Evolutionary conservation across 768 basidiomycete genomes (phyloP).

Genomic region (Termitomyces sp.): DNA sequence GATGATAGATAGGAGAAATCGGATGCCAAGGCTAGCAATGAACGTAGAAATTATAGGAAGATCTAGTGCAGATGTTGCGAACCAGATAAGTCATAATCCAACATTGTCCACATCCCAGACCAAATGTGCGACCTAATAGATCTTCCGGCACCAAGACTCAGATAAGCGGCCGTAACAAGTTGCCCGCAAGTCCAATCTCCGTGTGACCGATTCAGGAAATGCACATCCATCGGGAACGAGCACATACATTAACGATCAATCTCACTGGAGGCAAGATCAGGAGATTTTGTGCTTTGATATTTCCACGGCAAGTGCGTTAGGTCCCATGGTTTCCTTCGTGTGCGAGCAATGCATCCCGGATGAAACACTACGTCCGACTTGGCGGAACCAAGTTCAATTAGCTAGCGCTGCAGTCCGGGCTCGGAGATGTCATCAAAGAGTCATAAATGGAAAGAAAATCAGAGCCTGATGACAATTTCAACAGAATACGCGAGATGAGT

Average conservation of each 20-base stretch:
- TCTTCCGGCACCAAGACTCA: not conserved
- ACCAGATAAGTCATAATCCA: not conserved
- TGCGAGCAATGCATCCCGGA: not conserved
- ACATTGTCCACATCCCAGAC: too few species aligned
- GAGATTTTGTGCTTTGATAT: not conserved
- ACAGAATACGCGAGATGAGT: not conserved
- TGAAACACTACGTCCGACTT: not conserved
- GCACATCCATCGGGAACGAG: not conserved
- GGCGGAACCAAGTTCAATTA: not conserved
- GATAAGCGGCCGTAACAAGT: not conserved
- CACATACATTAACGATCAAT: not conserved
- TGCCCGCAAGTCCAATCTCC: not conserved
- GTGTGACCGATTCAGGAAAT: not conserved
- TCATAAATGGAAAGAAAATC: not conserved
- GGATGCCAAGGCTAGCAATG: conserved; percentile 1
- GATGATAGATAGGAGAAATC: conserved; percentile 6
- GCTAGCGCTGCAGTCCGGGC: not conserved
- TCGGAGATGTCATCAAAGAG: not conserved
- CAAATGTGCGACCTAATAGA: too few species aligned
- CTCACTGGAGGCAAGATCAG: not conserved
- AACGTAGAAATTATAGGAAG: not conserved
- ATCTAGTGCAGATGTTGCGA: not conserved
- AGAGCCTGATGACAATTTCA: not conserved
- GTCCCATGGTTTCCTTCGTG: not conserved
- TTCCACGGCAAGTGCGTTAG: not conserved